phyloP scores from a whole-genome alignment of 495 filamentous ascomycete genomes.

The Hyaloscypha bicolor region DNA sequence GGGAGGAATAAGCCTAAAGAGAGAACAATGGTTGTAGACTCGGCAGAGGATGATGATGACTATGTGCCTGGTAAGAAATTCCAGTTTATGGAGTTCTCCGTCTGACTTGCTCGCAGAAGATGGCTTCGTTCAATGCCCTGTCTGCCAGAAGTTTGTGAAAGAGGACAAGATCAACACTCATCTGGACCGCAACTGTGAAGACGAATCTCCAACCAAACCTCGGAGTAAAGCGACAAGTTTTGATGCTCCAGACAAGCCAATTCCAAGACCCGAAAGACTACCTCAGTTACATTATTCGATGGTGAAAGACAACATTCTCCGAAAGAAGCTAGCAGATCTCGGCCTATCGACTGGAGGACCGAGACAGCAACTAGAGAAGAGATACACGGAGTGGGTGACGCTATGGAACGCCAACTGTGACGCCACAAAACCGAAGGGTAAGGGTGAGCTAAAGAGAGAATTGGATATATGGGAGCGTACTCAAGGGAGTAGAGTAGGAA shows the following conservation, averaged over 20 bases:
- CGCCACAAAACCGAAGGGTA: conserved; percentile 67
- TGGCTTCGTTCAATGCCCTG: conserved; percentile 79
- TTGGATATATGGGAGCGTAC: conserved; percentile 84
- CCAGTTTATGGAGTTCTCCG: neutral
- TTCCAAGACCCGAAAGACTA: conserved; percentile 41
- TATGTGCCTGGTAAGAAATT: conserved; percentile 31
- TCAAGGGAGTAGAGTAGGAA: conserved; percentile 52
- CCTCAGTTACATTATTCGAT: conserved; percentile 80
- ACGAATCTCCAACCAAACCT: conserved; percentile 30
- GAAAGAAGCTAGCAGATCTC: conserved; percentile 78
- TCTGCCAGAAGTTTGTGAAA: conserved; percentile 79
- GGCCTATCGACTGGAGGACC: conserved; percentile 76
- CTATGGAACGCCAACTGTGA: conserved; percentile 98
- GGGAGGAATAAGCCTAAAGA: conserved; percentile 34
- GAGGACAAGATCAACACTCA: conserved; percentile 71
- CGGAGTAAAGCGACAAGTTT: conserved; percentile 17
- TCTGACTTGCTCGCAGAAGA: conserved; percentile 50
- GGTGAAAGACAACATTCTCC: conserved; percentile 72
- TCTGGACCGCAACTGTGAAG: conserved; percentile 56
- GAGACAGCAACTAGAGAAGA: conserved; percentile 66
- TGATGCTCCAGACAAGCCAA: conserved; percentile 14
- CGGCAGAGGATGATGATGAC: conserved; percentile 35
- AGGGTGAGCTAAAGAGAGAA: conserved; percentile 72
- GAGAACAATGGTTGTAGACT: conserved; percentile 25
- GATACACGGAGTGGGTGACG: conserved; percentile 93